Percentiles rank a stretch among this genome's conserved stretches.
These are phyloP conservation scores for Ustilago nuda DNA, from an alignment of 1,284 basidiomycete genomes.

Conservation along the genomic window DNA sequence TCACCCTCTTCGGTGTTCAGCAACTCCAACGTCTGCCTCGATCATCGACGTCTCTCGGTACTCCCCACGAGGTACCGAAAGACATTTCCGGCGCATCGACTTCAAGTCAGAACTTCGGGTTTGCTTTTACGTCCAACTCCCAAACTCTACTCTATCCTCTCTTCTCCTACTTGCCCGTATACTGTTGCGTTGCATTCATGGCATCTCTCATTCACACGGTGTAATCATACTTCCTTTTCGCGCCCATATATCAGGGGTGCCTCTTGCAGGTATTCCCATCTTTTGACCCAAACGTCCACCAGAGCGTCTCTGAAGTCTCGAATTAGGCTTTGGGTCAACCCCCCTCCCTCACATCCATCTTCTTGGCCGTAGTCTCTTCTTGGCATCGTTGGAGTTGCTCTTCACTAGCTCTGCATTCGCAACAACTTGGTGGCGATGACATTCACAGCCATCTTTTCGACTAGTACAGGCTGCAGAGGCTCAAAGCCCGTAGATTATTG, in stretches of 20 bases:
- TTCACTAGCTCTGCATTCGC: not conserved
- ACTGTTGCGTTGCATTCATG: conserved; percentile 14
- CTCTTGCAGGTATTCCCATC: not conserved
- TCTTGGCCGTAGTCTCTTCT: not conserved
- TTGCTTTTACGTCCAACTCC: conserved; percentile 1
- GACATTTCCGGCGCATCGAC: conserved; percentile 3
- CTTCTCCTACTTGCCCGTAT: not conserved
- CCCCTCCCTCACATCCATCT: conserved; percentile 10
- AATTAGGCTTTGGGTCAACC: conserved; percentile 54
- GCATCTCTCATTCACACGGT: conserved; percentile 12
- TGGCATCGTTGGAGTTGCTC: not conserved
- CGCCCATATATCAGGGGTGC: conserved; percentile 34
- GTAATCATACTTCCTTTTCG: conserved; percentile 34
- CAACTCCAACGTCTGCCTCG: not conserved
- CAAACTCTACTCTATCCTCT: not conserved
- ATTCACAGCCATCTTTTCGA: no score
- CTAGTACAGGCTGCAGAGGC: not conserved
- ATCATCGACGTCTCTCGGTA: conserved; percentile 5
- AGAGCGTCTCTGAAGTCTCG: conserved; percentile 50
- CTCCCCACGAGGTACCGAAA: not conserved
- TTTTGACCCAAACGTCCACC: conserved; percentile 52
- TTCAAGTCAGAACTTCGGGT: not conserved
- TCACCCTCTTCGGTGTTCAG: conserved; percentile 8
- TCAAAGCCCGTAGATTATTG: no score
- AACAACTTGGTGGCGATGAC: not conserved